Percentiles rank a stretch among this genome's conserved stretches.
Evolutionary conservation across 164 flowering plant genomes (phyloP).

Genomic region (Annona squamosa): DNA sequence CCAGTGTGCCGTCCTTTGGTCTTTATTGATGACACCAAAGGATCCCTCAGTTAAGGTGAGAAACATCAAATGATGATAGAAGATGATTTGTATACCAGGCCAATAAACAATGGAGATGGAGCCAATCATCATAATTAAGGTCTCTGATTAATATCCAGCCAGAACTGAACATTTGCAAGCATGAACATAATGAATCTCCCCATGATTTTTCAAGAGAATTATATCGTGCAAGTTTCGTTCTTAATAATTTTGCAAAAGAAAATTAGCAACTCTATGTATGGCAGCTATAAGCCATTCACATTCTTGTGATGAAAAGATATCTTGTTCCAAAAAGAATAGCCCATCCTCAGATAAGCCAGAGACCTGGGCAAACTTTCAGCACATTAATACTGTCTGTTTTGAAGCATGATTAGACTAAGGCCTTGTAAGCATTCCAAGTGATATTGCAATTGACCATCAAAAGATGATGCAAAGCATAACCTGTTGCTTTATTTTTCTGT

Average conservation of each 20-base stretch:
- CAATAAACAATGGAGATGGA: neutral
- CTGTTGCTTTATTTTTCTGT: constrained; percentile 99
- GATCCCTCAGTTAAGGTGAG: neutral
- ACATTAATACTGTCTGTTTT: too few relatives aligned
- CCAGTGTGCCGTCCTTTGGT: neutral
- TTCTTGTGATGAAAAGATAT: neutral
- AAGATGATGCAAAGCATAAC: constrained; percentile 23
- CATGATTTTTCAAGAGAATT: neutral
- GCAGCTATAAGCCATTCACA: neutral
- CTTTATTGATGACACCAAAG: neutral
- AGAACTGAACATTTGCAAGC: too few relatives aligned
- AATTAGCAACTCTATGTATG: neutral
- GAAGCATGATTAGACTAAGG: neutral
- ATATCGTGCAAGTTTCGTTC: neutral
- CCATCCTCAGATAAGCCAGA: neutral
- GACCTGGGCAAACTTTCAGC: neutral
- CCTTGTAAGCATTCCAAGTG: neutral
- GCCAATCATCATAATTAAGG: neutral
- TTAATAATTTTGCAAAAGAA: neutral
- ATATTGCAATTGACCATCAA: neutral
- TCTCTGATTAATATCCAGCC: neutral
- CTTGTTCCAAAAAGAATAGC: neutral
- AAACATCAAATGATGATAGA: neutral
- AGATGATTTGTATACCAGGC: neutral
- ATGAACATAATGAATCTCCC: neutral